Evolutionary conservation across 75 land plant species (phyloP).

Genomic region (Ceratopteris richardii): DNA sequence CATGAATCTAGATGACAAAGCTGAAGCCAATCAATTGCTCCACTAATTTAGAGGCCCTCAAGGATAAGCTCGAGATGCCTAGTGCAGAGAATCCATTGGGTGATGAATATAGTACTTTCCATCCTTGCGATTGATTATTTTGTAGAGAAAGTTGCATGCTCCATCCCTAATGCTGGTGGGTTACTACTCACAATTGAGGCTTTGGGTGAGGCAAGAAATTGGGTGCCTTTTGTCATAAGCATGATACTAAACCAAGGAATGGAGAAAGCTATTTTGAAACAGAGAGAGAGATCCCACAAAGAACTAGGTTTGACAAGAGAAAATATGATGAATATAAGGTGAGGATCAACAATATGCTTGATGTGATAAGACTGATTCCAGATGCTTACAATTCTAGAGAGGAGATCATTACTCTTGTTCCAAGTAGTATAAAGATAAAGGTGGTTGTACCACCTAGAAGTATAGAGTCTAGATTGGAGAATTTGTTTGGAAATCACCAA

Average conservation of each 20-base stretch:
- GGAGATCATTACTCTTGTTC: too few relatives aligned
- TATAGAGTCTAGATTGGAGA: too few relatives aligned
- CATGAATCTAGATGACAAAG: too few relatives aligned
- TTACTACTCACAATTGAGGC: conserved; percentile 27
- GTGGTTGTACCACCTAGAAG: too few relatives aligned
- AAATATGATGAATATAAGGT: conserved; percentile 28
- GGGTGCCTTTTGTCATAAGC: conserved; percentile 33
- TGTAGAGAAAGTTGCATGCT: conserved; percentile 55
- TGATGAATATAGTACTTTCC: conserved; percentile 76
- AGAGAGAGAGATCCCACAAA: conserved; percentile 27
- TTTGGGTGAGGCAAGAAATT: conserved; percentile 27
- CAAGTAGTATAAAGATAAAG: too few relatives aligned
- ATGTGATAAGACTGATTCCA: conserved; percentile 9
- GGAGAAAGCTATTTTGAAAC: conserved; percentile 28
- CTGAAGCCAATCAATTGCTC: conserved; percentile 43
- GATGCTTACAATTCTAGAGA: conserved; percentile 14
- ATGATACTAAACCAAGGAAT: conserved; percentile 53
- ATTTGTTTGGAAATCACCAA: too few relatives aligned
- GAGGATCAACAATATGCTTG: conserved; percentile 12
- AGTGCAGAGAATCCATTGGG: conserved; percentile 54
- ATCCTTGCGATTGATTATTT: conserved; percentile 71
- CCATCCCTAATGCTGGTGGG: conserved; percentile 69
- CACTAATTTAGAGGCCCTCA: conserved; percentile 53
- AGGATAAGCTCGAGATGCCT: conserved; percentile 61
- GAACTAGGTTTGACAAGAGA: conserved; percentile 16